Base-by-base conservation (phyloP, 768 basidiomycete genomes). In the Wakefieldia striispora region DNA sequence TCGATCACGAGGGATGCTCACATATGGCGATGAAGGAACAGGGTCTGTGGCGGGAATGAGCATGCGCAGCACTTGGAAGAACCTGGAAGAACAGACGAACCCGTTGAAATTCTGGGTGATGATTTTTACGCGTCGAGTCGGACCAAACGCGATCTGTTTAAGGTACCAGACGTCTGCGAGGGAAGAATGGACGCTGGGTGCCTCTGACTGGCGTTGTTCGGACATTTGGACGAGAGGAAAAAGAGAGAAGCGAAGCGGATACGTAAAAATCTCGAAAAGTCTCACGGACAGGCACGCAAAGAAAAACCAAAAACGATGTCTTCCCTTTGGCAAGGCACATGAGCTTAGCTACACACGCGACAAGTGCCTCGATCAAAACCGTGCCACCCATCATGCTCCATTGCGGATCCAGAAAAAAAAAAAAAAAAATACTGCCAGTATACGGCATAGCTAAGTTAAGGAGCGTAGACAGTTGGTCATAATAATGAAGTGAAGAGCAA, bases 11-110 rank as follows among this genome's bases (percentile, higher is more conserved):
- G 12, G 14, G 13, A 12, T 3, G 64, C 79, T 58, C 61, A 89
- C 90, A 93, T 50, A 93, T 88, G 23, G 91, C 92, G 58, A 95
- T 91, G 56, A 95, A 88, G 0, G 90, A 92, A 62, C 92, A 95
- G 9, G 92, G 91, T 9, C 92, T 94, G 62, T 7, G 34, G 6
- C 16, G 40, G 11, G 31, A 8, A 16, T 42, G 19, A 36, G 29
- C 12, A 3, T 35, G 35, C 42, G 36, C 26, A 8, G 17, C 13
- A 36, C 29, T 16, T 20, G 4, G n/a, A 16, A n/a, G n/a, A n/a
- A n/a, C n/a, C n/a, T n/a, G n/a, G n/a, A 3, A 11, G 19, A 3
- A 23, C 6, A 10, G 12, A 33, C 19, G 3, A 10, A 74, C 89
- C 89, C 88, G 58, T 91, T 91, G 59, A 81, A 88, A 59, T 90